Evolutionary conservation across 2,329 filamentous ascomycete species (phyloP), one percentile per base, ranked within the genome.

Genomic region (Cadophora sp.): DNA sequence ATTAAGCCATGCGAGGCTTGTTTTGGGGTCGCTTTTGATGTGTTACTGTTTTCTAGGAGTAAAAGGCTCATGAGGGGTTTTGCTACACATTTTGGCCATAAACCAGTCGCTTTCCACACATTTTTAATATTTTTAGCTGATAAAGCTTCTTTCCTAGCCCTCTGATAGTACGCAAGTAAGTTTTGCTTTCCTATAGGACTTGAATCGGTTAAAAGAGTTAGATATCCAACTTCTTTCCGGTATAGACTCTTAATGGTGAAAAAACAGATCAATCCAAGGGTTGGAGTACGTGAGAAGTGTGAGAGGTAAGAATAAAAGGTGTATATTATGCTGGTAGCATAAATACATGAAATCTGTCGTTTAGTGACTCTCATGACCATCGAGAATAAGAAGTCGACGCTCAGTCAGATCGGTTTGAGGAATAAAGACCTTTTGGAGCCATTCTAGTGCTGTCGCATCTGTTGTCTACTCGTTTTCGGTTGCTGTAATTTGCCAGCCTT

Each of bases 31-130:
- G 2, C 11, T 11, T 9, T 2, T 4, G 33, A 4, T 13, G 39
- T 48, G 45, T 62, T 62, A 20, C 47, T 62, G 27, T 62, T 62
- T 13, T 62, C 47, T 33, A 62, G 30, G 14, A 62, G 36, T 55
- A 62, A 62, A 22, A 13, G 30, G 27, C 30, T 62, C 22, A 62
- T 55, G 3, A 55, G 30, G 1, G 47, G 47, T 24, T 62, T 62
- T 5, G 43, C 24, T 9, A 41, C 55, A 41, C 4, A 33, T 18
- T 41, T 14, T 9, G 30, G 61, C 61, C 22, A 63, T 56, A 63
- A 47, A 8, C 61, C 36, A 9, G 36, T 43, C 24, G 50, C 48
- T 47, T 30, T 41, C 48, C 36, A 64, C 1, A 20, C n/a, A n/a
- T 7, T 18, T 36, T 56, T 64, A 9, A 41, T 47, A 47, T 64